phyloP scores from a whole-genome alignment of 148 eudicot species.

The Heliamphora exappendiculata region DNA sequence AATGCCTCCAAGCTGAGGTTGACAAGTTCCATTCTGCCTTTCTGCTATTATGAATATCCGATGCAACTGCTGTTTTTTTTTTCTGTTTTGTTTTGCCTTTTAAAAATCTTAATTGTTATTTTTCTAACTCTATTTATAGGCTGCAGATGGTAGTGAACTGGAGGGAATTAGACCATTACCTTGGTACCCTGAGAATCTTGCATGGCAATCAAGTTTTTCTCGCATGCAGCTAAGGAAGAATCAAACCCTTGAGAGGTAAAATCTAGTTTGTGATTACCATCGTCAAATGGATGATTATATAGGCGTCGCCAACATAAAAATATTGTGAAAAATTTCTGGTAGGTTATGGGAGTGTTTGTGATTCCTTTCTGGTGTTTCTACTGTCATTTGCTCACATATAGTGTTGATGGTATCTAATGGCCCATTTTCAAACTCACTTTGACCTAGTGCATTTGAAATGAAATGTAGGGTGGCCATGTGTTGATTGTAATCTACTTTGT shows the following conservation, averaged over 20 bases:
- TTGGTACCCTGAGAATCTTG: constrained; percentile 95
- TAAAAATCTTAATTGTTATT: not conserved
- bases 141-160: constrained; percentile 60
- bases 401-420: not conserved
- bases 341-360: not conserved
- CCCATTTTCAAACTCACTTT: not conserved
- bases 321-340: not conserved
- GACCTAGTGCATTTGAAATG: not conserved
- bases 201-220: constrained; percentile 96
- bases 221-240: constrained; percentile 86
- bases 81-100: not conserved
- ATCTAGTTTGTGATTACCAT: not conserved
- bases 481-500: not conserved
- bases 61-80: not conserved
- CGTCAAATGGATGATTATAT: not conserved
- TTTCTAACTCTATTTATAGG: constrained; percentile 26
- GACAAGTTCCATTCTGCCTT: constrained; percentile 7
- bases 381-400: not conserved
- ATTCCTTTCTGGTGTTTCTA: not conserved
- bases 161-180: constrained; percentile 74
- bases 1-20: constrained; percentile 83
- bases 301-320: not conserved
- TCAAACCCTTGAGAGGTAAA: constrained; percentile 80
- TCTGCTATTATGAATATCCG: not conserved
- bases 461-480: not conserved